These are phyloP conservation scores for Claviceps arundinis DNA, from an alignment of 2,329 filamentous ascomycete genomes.

Conservation along the genomic window DNA sequence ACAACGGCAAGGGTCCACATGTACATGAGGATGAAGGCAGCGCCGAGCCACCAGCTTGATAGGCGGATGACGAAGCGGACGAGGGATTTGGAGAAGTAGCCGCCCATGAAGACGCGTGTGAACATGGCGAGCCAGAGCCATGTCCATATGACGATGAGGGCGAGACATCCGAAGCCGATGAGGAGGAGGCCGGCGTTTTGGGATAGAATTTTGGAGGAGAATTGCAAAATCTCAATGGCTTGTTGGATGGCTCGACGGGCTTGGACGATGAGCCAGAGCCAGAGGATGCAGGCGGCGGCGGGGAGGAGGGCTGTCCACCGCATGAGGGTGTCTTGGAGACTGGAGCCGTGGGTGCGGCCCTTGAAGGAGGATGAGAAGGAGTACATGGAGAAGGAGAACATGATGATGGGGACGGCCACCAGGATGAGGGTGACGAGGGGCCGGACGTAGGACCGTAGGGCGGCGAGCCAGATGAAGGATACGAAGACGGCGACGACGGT, in stretches of 20 bases:
- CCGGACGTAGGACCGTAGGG: conserved; percentile 76
- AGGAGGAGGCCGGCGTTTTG: conserved; percentile 72
- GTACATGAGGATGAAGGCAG: conserved; percentile 85
- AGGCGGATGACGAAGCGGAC: conserved; percentile 65
- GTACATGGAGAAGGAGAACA: conserved; percentile 84
- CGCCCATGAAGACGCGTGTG: conserved; percentile 86
- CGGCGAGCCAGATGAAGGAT: conserved; percentile 78
- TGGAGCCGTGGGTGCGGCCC: conserved; percentile 57
- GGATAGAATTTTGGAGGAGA: conserved; percentile 74
- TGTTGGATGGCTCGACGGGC: conserved; percentile 69
- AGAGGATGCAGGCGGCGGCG: conserved; percentile 56
- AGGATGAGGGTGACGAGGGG: conserved; percentile 71
- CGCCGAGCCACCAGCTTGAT: conserved; percentile 90
- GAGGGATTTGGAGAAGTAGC: conserved; percentile 55
- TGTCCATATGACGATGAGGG: conserved; percentile 70
- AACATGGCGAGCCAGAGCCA: conserved; percentile 98
- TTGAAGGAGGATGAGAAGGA: conserved; percentile 83
- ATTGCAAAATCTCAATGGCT: conserved; percentile 81
- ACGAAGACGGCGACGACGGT: conserved; percentile 83
- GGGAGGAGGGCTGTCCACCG: conserved; percentile 74
- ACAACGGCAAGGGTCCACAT: conserved; percentile 87
- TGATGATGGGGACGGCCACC: conserved; percentile 70
- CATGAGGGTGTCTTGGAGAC: conserved; percentile 80
- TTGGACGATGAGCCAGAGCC: conserved; percentile 73
- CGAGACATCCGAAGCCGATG: conserved; percentile 69